These are phyloP conservation scores for Westerdykella ornata DNA, from an alignment of 2,329 filamentous ascomycete species.

Conservation along the genomic window DNA sequence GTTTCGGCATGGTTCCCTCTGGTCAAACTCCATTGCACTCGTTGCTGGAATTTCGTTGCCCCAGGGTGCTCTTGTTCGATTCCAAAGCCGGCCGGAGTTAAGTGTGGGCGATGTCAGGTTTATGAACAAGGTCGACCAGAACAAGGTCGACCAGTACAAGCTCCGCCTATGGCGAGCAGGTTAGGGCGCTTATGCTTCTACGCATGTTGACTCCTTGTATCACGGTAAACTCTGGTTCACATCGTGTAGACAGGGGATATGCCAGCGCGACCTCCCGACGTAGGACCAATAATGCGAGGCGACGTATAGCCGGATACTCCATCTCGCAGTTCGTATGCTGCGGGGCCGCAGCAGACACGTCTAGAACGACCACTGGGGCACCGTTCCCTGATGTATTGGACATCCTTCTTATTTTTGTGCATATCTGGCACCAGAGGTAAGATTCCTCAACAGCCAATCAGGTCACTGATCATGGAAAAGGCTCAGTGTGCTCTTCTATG, in stretches of 20 bases:
- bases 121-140: slow-evolving; percentile 17
- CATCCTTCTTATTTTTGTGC: slow-evolving; percentile 25
- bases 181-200: slow-evolving; percentile 30
- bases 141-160: slow-evolving; percentile 1
- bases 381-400: slow-evolving; percentile 25
- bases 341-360: slow-evolving; percentile 3
- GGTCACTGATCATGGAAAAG: slow-evolving; percentile 14
- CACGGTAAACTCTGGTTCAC: slow-evolving; percentile 16
- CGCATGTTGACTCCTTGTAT: slow-evolving; percentile 26
- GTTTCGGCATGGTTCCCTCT: not conserved
- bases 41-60: not conserved
- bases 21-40: not conserved
- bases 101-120: slow-evolving; percentile 18
- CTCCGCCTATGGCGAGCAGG: slow-evolving; percentile 20
- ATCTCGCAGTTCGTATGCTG: slow-evolving; percentile 10
- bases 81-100: not conserved
- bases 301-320: slow-evolving; percentile 14
- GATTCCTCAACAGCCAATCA: slow-evolving; percentile 28
- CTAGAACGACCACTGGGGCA: slow-evolving; percentile 12
- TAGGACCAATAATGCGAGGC: slow-evolving; percentile 23
- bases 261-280: slow-evolving; percentile 8
- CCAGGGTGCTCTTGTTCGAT: not conserved
- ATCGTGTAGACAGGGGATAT: slow-evolving; percentile 17
- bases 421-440: slow-evolving; percentile 30
- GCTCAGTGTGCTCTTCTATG: slow-evolving; percentile 13